Conservation (phyloP, 495 filamentous ascomycete species). For the Neurospora africana region DNA sequence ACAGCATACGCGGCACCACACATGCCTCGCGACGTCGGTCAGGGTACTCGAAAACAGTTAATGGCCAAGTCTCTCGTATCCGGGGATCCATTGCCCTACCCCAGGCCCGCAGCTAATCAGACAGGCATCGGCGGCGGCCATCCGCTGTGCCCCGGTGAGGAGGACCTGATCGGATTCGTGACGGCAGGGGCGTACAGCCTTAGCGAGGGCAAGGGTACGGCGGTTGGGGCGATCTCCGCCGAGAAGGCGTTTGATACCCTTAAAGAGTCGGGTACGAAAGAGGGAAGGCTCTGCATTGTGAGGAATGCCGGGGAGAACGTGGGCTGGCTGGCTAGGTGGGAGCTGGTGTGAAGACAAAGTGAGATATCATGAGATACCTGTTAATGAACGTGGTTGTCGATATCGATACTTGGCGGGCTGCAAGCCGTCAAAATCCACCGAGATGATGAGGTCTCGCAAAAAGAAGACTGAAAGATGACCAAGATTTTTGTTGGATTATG, state of each 20-base stretch:
- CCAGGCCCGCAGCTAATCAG: constrained; percentile 13
- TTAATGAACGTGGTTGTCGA: background rate
- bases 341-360: constrained; percentile 39
- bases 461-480: background rate
- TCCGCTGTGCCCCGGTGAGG: constrained; percentile 56
- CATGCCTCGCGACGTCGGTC: constrained; percentile 14
- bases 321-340: constrained; percentile 75
- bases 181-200: constrained; percentile 80
- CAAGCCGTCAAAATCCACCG: background rate
- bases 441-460: background rate
- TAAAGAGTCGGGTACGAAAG: constrained; percentile 9
- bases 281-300: constrained; percentile 60
- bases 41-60: constrained; percentile 37
- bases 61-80: constrained; percentile 44
- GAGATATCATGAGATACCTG: background rate
- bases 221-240: constrained; percentile 60
- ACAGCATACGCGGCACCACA: constrained; percentile 2
- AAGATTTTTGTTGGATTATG: background rate
- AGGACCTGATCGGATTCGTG: constrained; percentile 83
- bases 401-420: background rate
- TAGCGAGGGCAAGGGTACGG: constrained; percentile 63
- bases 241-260: constrained; percentile 38
- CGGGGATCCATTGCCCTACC: constrained; percentile 12
- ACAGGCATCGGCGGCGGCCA: constrained; percentile 37
- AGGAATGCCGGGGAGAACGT: constrained; percentile 64